Conservation (phyloP, 148 eudicot species). For the Camellia sinensis region DNA sequence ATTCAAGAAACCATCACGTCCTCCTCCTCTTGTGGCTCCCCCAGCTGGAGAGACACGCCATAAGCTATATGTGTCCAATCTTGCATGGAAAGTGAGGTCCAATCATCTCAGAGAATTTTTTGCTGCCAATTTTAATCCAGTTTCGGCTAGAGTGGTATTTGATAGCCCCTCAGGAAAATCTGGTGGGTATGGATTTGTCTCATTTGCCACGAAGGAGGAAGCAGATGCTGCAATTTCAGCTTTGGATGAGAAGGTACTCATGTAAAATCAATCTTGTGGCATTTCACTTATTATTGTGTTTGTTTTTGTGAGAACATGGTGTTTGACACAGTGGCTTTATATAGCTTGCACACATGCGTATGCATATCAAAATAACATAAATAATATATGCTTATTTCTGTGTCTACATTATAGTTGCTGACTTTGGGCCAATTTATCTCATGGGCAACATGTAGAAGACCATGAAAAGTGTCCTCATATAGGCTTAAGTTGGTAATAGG, state of each 20-base stretch:
- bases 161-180: constrained; percentile 63
- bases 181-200: constrained; percentile 92
- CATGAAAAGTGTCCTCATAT: no score
- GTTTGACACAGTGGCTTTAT: no score
- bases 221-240: constrained; percentile 69
- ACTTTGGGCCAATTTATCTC: no score
- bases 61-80: constrained; percentile 76
- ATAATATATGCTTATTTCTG: no score
- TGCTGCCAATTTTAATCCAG: constrained; percentile 48
- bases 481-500: no score
- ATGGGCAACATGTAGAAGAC: no score
- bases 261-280: background rate
- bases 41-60: constrained; percentile 56
- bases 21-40: constrained; percentile 34
- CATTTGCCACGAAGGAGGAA: constrained; percentile 78
- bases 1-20: constrained; percentile 61
- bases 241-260: constrained; percentile 71
- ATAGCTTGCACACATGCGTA: background rate
- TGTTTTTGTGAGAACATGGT: background rate
- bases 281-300: background rate
- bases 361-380: no score
- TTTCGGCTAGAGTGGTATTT: constrained; percentile 73
- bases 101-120: constrained; percentile 71
- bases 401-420: no score
- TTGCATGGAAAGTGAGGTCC: constrained; percentile 89